Percentiles rank a stretch among this genome's conserved stretches.
phyloP scores from a whole-genome alignment of 1,284 basidiomycete species.

The Moniliophthora roreri region DNA sequence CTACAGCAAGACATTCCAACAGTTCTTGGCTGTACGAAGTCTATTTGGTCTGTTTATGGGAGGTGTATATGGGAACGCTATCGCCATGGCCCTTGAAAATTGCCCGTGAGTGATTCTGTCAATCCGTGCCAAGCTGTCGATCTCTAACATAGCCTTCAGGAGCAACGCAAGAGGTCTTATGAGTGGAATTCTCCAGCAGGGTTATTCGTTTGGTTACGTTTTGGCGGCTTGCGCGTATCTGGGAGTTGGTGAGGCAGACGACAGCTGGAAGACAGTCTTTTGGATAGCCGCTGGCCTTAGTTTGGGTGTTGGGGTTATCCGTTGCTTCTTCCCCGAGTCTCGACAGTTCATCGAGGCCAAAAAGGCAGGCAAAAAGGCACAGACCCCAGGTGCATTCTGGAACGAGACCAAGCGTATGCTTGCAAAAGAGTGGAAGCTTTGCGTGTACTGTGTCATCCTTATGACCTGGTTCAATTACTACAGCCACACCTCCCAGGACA shows the following conservation, averaged over 20 bases:
- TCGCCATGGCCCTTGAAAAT: conserved; percentile 16
- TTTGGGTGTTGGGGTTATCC: conserved; percentile 11
- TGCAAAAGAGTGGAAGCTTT: conserved; percentile 13
- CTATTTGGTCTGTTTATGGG: conserved; percentile 14
- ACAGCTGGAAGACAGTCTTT: conserved; percentile 14
- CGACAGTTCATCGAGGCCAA: conserved; percentile 14
- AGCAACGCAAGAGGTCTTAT: conserved; percentile 13
- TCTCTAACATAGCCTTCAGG: background rate
- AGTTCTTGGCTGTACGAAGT: conserved; percentile 10
- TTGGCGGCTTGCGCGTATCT: conserved; percentile 14
- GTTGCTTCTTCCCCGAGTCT: conserved; percentile 15
- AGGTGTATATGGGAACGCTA: conserved; percentile 15
- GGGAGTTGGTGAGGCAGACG: conserved; percentile 7
- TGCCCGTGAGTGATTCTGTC: conserved; percentile 3
- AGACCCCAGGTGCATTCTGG: conserved; percentile 10
- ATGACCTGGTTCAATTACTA: conserved; percentile 18
- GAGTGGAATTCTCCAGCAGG: conserved; percentile 17
- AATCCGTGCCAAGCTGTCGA: background rate
- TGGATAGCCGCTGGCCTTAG: conserved; percentile 12
- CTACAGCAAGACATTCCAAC: conserved; percentile 7
- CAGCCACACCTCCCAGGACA: conserved; percentile 14
- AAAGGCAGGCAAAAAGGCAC: conserved; percentile 10
- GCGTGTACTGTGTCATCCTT: conserved; percentile 2
- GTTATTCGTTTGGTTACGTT: conserved; percentile 15
- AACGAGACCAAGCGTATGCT: conserved; percentile 6